A percentile compares a stretch with the other conserved stretches of the same genome.
These are phyloP conservation scores for Tagetes erecta DNA, from an alignment of 129 eudicot genomes.

Conservation along the genomic window DNA sequence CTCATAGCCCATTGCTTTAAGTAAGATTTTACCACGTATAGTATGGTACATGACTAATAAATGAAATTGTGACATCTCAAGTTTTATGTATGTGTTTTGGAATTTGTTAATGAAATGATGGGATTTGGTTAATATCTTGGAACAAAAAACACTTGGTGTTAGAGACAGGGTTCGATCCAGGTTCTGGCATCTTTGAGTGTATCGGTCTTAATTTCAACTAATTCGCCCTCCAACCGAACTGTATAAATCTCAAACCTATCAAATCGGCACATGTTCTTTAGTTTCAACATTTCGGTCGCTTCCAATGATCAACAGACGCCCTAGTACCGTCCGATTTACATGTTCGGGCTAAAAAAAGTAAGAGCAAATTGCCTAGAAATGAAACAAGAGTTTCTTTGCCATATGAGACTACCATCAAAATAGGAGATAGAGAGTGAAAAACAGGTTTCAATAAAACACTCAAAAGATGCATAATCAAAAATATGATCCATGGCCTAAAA, in stretches of 20 bases:
- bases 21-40: too few species aligned
- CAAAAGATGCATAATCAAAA: slow-evolving; percentile 32
- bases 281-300: not conserved
- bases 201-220: too few species aligned
- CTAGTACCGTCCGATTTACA: not conserved
- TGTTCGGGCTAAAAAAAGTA: not conserved
- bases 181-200: too few species aligned
- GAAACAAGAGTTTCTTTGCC: not conserved
- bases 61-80: too few species aligned
- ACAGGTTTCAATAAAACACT: slow-evolving; percentile 23
- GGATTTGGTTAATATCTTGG: too few species aligned
- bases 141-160: too few species aligned
- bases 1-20: too few species aligned
- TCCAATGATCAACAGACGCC: not conserved
- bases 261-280: not conserved
- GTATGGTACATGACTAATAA: too few species aligned
- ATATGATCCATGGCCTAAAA: slow-evolving; percentile 24
- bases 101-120: too few species aligned
- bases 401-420: not conserved
- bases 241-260: not conserved
- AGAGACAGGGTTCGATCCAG: too few species aligned
- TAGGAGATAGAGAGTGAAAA: slow-evolving; percentile 1
- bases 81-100: too few species aligned
- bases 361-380: not conserved
- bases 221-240: not conserved